These are phyloP conservation scores for Tylopilus felleus DNA, from an alignment of 768 basidiomycete species.

Conservation along the genomic window DNA sequence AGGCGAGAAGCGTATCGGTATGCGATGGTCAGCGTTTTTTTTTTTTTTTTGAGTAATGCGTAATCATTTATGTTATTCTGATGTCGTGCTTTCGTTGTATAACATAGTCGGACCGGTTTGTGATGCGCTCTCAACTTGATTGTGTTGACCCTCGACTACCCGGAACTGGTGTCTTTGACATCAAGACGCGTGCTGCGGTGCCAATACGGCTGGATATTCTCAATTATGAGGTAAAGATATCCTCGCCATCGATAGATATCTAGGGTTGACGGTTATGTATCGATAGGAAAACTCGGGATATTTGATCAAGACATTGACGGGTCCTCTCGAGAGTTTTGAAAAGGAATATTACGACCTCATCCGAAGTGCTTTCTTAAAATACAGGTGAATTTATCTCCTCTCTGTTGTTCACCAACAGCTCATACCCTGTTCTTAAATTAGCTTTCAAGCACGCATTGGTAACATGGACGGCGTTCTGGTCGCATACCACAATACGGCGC, in stretches of 20 bases:
- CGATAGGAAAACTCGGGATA: conserved; percentile 76
- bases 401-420: not conserved
- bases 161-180: conserved; percentile 90
- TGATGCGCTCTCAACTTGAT: conserved; percentile 96
- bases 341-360: conserved; percentile 93
- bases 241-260: too few relatives aligned
- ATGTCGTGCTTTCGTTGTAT: not conserved
- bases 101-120: conserved; percentile 44
- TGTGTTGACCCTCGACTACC: conserved; percentile 78
- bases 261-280: not conserved
- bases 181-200: conserved; percentile 89
- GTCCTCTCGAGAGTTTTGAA: conserved; percentile 78
- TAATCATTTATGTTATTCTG: not conserved
- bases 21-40: conserved; percentile 54
- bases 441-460: conserved; percentile 94
- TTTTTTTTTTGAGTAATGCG: not conserved
- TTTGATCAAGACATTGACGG: conserved; percentile 60
- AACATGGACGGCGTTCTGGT: conserved; percentile 95
- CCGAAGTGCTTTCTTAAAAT: conserved; percentile 92
- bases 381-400: conserved; percentile 50
- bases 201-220: conserved; percentile 81
- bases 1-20: conserved; percentile 81
- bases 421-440: conserved; percentile 25
- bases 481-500: conserved; percentile 83
- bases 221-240: conserved; percentile 61